Conservation (phyloP, 768 basidiomycete genomes). For the Lactarius quietus region DNA sequence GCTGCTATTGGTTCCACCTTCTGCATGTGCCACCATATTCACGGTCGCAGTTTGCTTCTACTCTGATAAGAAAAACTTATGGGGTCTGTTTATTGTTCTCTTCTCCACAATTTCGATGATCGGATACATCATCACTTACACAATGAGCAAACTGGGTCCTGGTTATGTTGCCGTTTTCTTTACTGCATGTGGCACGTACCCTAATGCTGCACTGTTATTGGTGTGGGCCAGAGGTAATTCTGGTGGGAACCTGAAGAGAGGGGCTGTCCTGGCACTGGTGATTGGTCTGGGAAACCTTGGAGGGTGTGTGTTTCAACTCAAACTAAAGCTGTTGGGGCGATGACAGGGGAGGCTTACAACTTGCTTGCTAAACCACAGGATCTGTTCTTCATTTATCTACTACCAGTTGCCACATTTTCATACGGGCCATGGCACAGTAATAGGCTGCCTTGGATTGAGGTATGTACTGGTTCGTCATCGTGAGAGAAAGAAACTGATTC, state of each 20-base stretch:
- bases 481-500: background rate
- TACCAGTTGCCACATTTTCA: conserved; percentile 37
- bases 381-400: conserved; percentile 45
- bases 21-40: conserved; percentile 31
- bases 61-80: conserved; percentile 37
- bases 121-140: conserved; percentile 51
- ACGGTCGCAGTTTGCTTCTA: conserved; percentile 33
- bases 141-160: conserved; percentile 28
- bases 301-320: conserved; percentile 37
- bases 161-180: conserved; percentile 49
- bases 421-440: conserved; percentile 40
- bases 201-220: conserved; percentile 44
- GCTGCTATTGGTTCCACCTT: conserved; percentile 39
- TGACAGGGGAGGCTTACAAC: background rate
- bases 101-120: conserved; percentile 43
- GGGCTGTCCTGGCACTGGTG: conserved; percentile 50
- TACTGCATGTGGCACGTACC: conserved; percentile 50
- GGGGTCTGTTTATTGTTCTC: conserved; percentile 49
- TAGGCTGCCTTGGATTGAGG: conserved; percentile 32
- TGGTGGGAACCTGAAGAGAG: conserved; percentile 53
- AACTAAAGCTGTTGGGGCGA: conserved; percentile 19
- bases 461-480: conserved; percentile 10
- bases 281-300: conserved; percentile 56
- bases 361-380: conserved; percentile 27
- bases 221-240: conserved; percentile 56